A percentile compares a stretch with the other conserved stretches of the same genome.
phyloP scores from a whole-genome alignment of 106 monocot species.

The Hemerocallis citrina region DNA sequence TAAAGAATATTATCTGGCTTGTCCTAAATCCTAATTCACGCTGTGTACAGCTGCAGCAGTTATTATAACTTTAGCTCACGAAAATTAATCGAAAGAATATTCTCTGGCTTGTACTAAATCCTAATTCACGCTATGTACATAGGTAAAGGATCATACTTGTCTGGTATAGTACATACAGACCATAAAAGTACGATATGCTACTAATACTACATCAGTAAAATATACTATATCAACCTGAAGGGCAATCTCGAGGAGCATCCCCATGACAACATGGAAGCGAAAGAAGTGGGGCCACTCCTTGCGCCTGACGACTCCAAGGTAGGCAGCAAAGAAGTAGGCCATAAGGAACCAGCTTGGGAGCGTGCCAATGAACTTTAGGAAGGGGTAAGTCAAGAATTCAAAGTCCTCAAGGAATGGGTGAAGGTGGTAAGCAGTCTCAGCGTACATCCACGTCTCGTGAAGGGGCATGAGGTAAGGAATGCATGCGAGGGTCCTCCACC shows the following conservation, averaged over 20 bases:
- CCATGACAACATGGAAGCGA: slow-evolving; percentile 69
- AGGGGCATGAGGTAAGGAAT: slow-evolving; percentile 62
- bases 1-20: no score
- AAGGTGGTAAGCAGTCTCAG: slow-evolving; percentile 56
- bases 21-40: no score
- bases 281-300: slow-evolving; percentile 84
- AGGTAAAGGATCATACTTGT: no score
- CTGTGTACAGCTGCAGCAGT: no score
- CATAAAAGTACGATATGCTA: no score
- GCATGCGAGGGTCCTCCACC: slow-evolving; percentile 73
- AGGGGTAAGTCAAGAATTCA: slow-evolving; percentile 65
- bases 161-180: no score
- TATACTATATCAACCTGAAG: no score
- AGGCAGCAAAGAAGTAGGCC: slow-evolving; percentile 69
- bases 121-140: no score
- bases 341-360: slow-evolving; percentile 75
- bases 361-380: slow-evolving; percentile 46
- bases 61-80: no score
- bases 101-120: no score
- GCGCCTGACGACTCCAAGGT: slow-evolving; percentile 55
- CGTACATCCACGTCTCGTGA: slow-evolving; percentile 53
- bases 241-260: slow-evolving; percentile 66
- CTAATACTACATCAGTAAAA: no score
- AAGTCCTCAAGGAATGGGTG: slow-evolving; percentile 56
- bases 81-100: no score